Evolutionary conservation across 257 asterid species (phyloP), one percentile per base, ranked within the genome.

Genomic region (Asclepias syriaca): DNA sequence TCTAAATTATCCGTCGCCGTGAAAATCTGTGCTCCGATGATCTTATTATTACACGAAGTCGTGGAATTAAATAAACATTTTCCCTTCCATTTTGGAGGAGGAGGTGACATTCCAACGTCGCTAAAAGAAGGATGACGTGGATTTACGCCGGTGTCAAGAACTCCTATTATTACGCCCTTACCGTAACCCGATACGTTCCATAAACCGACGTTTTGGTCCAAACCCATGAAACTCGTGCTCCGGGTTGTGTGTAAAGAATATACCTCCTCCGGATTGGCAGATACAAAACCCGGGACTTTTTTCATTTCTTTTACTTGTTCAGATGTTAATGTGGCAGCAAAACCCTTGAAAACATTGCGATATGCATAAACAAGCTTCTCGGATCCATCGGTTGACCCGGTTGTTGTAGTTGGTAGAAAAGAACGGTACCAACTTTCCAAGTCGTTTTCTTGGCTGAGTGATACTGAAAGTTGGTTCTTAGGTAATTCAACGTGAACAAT

Each of bases 231-330:
- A 43, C 2, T 6, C 11, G 88, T 85, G 4, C 79, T 63, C 50
- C 75, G 87, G 45, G 91, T 86, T 21, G 91, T 86, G 3, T 80
- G 78, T 66, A 84, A 72, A 40, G 82, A 18, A 8, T 74, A 14
- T 37, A 70, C 27, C 22, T 50, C 59, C 69, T 82, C 63, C 9
- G 81, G 85, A 58, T 39, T 57, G 0, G 86, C 91, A 0, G 85
- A 75, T 74, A 43, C 48, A 43, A 43, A 43, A 43, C 48, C 48
- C 48, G 48, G 48, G 1, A 7, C 7, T 7, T 43, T 65, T 22
- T 73, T 80, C 84, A 86, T 77, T 43, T 72, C 77, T 59, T 77
- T 66, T 16, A 77, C 85, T 69, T 84, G 83, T 8, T 66, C 57
- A 0, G 48, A 11, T 43, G 48, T 5, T 43, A 43, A 6, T 43